phyloP scores from a whole-genome alignment of 176 grass and related monocot genomes.

The Metroxylon sagu region DNA sequence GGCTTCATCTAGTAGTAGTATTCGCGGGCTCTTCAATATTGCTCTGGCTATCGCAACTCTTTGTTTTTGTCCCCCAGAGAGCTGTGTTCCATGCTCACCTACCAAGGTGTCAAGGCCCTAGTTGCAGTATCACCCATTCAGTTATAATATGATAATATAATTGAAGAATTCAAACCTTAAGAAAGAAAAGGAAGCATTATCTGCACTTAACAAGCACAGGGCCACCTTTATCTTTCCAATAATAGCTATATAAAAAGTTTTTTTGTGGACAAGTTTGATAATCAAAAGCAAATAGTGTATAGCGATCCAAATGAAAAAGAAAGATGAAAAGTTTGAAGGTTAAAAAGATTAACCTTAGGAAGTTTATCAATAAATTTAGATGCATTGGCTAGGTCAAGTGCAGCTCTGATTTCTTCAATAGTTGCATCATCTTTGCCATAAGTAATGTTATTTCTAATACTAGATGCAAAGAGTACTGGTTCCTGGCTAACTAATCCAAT shows the following conservation, averaged over 20 bases:
- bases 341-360: conserved; percentile 45
- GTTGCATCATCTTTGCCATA: conserved; percentile 83
- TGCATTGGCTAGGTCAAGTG: conserved; percentile 71
- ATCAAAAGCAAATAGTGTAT: background rate
- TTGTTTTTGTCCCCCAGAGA: conserved; percentile 87
- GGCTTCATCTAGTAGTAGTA: conserved; percentile 81
- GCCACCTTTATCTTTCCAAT: too few species aligned
- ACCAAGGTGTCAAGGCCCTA: conserved; percentile 91
- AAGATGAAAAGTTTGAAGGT: background rate
- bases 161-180: conserved; percentile 20
- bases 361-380: conserved; percentile 80
- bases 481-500: conserved; percentile 92
- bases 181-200: background rate
- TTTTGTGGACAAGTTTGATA: background rate
- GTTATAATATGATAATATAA: conserved; percentile 6
- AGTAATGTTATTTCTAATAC: conserved; percentile 72
- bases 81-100: conserved; percentile 67
- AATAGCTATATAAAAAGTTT: too few species aligned
- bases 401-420: conserved; percentile 62
- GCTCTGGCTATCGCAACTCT: conserved; percentile 86
- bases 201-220: too few species aligned
- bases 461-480: conserved; percentile 76
- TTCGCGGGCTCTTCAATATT: conserved; percentile 70
- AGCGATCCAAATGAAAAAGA: background rate
- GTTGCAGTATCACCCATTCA: background rate